Percentiles rank a stretch among this genome's conserved stretches.
These are phyloP conservation scores for Penicillium sp. DNA, from an alignment of 2,329 filamentous ascomycete genomes.

Conservation along the genomic window DNA sequence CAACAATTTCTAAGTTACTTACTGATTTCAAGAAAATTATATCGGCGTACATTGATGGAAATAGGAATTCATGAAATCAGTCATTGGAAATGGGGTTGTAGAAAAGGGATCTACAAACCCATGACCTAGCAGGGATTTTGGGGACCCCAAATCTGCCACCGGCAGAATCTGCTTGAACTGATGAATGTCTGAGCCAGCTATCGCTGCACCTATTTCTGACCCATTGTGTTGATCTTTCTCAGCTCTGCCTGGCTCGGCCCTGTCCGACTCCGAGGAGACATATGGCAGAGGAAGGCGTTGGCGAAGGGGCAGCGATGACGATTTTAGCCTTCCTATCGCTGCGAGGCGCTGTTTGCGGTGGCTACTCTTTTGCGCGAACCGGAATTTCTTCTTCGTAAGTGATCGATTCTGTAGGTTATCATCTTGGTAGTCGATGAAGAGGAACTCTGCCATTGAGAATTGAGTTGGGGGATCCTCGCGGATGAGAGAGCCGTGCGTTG, in stretches of 20 bases:
- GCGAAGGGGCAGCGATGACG: neutral
- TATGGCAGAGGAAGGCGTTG: neutral
- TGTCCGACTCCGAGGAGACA: neutral
- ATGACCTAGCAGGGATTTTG: neutral
- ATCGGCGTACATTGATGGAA: neutral
- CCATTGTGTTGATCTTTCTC: neutral
- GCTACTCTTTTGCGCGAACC: neutral
- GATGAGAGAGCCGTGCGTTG: neutral
- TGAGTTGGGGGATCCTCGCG: neutral
- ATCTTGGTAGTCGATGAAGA: conserved; percentile 1
- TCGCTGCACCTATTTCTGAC: neutral
- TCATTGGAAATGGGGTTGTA: neutral
- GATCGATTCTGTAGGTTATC: neutral
- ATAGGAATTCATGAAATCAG: conserved; percentile 1
- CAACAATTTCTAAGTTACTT: neutral
- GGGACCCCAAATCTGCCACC: neutral
- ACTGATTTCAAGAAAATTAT: neutral
- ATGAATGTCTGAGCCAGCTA: neutral
- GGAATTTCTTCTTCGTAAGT: neutral
- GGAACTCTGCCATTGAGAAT: neutral
- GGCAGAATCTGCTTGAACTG: neutral
- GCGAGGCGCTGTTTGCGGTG: neutral
- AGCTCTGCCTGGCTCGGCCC: neutral
- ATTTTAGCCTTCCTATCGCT: neutral
- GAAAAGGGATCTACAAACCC: neutral